Evolutionary conservation across 2,329 filamentous ascomycete species (phyloP).

Genomic region (Calonectria pseudoreteaudii): DNA sequence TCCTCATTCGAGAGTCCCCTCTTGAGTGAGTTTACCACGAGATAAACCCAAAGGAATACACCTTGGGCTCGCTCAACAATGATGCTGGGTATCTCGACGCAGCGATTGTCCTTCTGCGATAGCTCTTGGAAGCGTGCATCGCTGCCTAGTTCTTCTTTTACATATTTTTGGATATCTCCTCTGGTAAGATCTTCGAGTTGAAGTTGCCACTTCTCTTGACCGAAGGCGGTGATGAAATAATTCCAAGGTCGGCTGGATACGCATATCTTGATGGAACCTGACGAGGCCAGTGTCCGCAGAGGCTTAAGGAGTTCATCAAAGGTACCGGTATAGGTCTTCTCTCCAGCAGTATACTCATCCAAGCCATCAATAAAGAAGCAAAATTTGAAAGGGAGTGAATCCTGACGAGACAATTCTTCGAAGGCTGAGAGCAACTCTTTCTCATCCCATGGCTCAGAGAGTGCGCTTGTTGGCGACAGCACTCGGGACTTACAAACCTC

Average conservation of each 20-base stretch:
- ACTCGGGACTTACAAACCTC: neutral
- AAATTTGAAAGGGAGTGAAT: neutral
- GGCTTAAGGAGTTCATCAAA: neutral
- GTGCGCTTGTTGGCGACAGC: neutral
- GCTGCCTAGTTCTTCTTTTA: neutral
- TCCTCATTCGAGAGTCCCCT: neutral
- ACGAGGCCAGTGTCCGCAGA: neutral
- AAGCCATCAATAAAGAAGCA: slow-evolving; percentile 5
- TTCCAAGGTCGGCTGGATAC: neutral
- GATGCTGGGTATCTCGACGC: neutral
- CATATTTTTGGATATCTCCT: neutral
- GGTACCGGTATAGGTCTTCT: neutral
- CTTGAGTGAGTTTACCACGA: neutral
- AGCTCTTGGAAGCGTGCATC: neutral
- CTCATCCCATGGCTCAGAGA: neutral
- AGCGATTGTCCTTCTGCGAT: neutral
- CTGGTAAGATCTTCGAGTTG: neutral
- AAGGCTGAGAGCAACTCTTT: neutral
- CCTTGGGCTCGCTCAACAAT: neutral
- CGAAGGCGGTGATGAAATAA: neutral
- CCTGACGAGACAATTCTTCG: neutral
- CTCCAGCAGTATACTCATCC: neutral
- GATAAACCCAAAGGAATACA: neutral
- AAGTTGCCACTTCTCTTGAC: neutral
- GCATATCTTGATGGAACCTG: neutral